Evolutionary conservation across 164 flowering plant genomes (phyloP), one percentile per base, ranked within the genome.

Genomic region (Kalanchoe fedtschenkoi): DNA sequence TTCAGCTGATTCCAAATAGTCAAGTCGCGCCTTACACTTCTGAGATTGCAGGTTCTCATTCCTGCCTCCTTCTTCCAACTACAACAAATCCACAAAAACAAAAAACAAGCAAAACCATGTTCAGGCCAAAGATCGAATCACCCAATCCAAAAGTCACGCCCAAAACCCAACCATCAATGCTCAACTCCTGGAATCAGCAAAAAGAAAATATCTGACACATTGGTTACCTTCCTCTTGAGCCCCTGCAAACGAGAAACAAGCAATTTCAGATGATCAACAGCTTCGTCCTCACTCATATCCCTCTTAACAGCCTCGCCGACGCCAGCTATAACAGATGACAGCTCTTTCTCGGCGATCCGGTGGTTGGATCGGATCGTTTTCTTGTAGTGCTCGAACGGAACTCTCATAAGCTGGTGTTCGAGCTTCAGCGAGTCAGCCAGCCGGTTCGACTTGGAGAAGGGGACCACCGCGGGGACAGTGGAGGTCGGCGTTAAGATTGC

Each of bases 301-400:
- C 68, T 63, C 34, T 80, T 78, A 35, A 79, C 75, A 34, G 77
- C 76, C 10, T 80, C 86, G 28, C 74, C 3, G 42, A 90, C 87
- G 58, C 76, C 75, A 59, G 83, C 70, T 8, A 90, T 71, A 34
- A 88, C 96, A 51, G 88, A 78, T 26, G 83, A 75, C 33, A 90
- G 69, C 70, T 93, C 99, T 60, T 83, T 90, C 81, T 93, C 97
- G 61, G 81, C 81, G 69, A 69, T 58, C 28, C 96, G 82, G 65
- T 90, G 89, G 65, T 85, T 82, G 30, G 86, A 65, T 19, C 95
- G 79, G 73, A 88, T 80, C 62, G 89, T 71, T 74, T 90, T 93
- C 88, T 87, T 90, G 74, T 81, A 80, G 71, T 87, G 87, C 75
- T 93, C 99, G 76, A 93, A 85, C 0, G 97, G 99, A 34, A 93